Percentiles rank a stretch among this genome's conserved stretches.
Evolutionary conservation across 805 yeast species (phyloP).

Genomic region (Hanseniaspora opuntiae): DNA sequence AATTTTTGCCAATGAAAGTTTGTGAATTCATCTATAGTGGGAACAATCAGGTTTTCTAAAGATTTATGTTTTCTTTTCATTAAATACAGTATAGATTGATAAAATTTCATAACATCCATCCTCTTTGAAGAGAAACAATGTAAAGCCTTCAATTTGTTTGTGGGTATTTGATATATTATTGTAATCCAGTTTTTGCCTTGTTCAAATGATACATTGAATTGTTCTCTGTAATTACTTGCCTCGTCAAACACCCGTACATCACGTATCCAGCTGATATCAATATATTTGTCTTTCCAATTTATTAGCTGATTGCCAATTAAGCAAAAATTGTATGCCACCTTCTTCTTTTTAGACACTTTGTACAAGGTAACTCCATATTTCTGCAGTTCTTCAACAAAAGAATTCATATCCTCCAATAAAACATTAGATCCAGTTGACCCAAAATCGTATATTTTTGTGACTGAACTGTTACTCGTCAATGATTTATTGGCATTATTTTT

Average conservation of each 20-base stretch:
- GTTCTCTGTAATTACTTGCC: constrained; percentile 78
- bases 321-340: constrained; percentile 18
- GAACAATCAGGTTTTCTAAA: constrained; percentile 48
- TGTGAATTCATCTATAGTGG: constrained; percentile 46
- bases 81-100: constrained; percentile 42
- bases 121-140: constrained; percentile 56
- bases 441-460: neutral
- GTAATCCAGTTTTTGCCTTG: constrained; percentile 65
- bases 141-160: constrained; percentile 56
- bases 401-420: neutral
- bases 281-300: constrained; percentile 22
- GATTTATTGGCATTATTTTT: no score
- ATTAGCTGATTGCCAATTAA: constrained; percentile 18
- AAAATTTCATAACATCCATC: constrained; percentile 40
- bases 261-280: constrained; percentile 24
- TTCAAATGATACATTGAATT: constrained; percentile 57
- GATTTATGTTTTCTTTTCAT: constrained; percentile 46
- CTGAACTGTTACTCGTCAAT: neutral
- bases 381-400: neutral
- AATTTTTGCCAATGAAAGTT: constrained; percentile 48
- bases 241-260: constrained; percentile 41
- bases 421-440: neutral
- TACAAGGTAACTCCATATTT: constrained; percentile 18
- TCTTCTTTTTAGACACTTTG: constrained; percentile 24
- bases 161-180: constrained; percentile 51